phyloP scores from a whole-genome alignment of 1,139 yeast genomes.

The Keqinozyma sinolaborantium region DNA sequence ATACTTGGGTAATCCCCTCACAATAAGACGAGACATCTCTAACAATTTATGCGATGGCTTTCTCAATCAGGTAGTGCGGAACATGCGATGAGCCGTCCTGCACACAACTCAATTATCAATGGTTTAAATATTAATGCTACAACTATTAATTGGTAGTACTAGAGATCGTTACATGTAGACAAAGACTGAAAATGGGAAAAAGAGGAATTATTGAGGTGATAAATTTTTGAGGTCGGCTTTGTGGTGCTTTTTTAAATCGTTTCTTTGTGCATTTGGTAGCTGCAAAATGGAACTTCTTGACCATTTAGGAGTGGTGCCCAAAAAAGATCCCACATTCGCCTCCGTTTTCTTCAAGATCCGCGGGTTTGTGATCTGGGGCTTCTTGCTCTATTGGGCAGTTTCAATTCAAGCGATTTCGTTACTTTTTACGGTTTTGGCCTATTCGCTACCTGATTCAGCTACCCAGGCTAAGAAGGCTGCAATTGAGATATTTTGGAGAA shows the following conservation, averaged over 20 bases:
- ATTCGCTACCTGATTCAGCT: constrained; percentile 26
- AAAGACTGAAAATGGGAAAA: no score
- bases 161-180: no score
- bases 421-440: constrained; percentile 12
- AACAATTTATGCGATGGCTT: constrained; percentile 6
- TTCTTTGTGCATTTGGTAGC: not conserved
- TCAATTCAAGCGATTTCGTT: constrained; percentile 26
- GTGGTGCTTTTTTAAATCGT: constrained; percentile 4
- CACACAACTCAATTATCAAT: no score
- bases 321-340: constrained; percentile 9
- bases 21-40: constrained; percentile 85
- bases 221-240: no score
- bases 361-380: constrained; percentile 15
- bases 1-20: constrained; percentile 87
- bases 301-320: constrained; percentile 18
- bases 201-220: no score
- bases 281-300: constrained; percentile 14
- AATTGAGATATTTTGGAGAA: constrained; percentile 32
- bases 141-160: no score
- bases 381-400: constrained; percentile 12
- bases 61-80: no score
- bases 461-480: constrained; percentile 17
- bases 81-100: no score
- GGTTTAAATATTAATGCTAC: no score
- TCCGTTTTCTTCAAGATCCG: constrained; percentile 10